A percentile compares a stretch with the other conserved stretches of the same genome.
These are phyloP conservation scores for Hymenoscyphus fraxineus DNA, from an alignment of 2,329 filamentous ascomycete genomes.

Conservation along the genomic window DNA sequence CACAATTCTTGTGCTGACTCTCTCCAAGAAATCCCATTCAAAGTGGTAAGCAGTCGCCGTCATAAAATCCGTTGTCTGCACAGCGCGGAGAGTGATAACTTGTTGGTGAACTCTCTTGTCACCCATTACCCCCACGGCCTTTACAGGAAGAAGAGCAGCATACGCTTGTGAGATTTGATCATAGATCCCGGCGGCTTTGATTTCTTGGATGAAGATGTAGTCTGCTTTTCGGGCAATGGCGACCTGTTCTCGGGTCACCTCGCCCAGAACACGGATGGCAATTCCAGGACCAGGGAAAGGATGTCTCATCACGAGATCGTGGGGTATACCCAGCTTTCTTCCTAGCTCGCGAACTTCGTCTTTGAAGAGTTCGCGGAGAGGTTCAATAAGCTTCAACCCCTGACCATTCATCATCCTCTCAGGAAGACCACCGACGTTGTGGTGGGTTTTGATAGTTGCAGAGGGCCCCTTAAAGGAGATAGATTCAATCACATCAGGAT, in stretches of 20 bases:
- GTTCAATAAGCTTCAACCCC: slow-evolving; percentile 68
- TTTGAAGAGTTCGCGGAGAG: slow-evolving; percentile 77
- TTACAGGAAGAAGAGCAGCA: slow-evolving; percentile 62
- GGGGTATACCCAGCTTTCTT: slow-evolving; percentile 64
- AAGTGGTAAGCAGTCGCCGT: slow-evolving; percentile 31
- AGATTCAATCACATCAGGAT: slow-evolving; percentile 58
- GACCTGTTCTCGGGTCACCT: slow-evolving; percentile 75
- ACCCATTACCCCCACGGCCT: slow-evolving; percentile 63
- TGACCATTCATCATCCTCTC: slow-evolving; percentile 49
- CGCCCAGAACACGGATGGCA: slow-evolving; percentile 71
- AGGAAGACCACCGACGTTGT: slow-evolving; percentile 66
- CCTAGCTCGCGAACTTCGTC: slow-evolving; percentile 73
- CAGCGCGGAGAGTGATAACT: slow-evolving; percentile 58
- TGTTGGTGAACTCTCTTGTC: slow-evolving; percentile 66
- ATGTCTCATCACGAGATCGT: slow-evolving; percentile 74
- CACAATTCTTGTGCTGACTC: slow-evolving; percentile 63
- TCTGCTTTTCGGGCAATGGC: slow-evolving; percentile 76
- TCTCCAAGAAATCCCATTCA: slow-evolving; percentile 57
- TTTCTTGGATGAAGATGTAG: slow-evolving; percentile 73
- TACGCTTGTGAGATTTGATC: slow-evolving; percentile 67
- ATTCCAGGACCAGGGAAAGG: slow-evolving; percentile 73
- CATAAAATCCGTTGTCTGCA: slow-evolving; percentile 50
- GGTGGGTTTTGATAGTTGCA: slow-evolving; percentile 70
- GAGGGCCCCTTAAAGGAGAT: slow-evolving; percentile 71
- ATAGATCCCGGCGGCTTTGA: slow-evolving; percentile 69